Evolutionary conservation across 1,284 basidiomycete species (phyloP).

Genomic region (Trametes polyzona): DNA sequence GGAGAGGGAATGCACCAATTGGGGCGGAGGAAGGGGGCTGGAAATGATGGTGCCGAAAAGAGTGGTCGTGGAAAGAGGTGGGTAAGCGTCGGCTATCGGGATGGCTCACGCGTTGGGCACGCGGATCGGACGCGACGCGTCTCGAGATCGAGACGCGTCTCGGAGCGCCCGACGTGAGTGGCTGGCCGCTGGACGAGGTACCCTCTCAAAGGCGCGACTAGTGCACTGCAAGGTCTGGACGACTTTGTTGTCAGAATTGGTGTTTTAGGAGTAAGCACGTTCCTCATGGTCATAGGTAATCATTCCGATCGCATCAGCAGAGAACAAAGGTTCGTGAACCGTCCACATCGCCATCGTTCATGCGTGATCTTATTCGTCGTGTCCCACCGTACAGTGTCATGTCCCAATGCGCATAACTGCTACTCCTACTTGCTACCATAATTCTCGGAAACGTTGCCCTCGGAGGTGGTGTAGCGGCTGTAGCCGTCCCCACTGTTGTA

Average conservation of each 20-base stretch:
- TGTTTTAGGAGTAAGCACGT: too few species aligned
- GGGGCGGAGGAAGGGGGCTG: not conserved
- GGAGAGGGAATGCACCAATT: too few species aligned
- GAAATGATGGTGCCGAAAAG: not conserved
- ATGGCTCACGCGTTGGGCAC: not conserved
- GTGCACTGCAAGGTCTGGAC: too few species aligned
- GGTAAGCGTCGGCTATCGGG: conserved; percentile 7
- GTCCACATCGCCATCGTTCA: not conserved
- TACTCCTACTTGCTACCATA: conserved; percentile 5
- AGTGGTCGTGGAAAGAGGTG: not conserved
- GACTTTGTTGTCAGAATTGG: too few species aligned
- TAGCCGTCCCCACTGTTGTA: conserved; percentile 30
- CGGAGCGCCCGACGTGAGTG: not conserved
- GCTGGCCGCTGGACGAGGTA: too few species aligned
- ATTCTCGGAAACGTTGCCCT: conserved; percentile 19
- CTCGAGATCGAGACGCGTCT: not conserved
- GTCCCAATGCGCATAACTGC: not conserved
- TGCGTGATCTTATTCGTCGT: not conserved
- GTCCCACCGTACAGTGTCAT: not conserved
- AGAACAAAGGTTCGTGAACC: not conserved
- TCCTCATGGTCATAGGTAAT: not conserved
- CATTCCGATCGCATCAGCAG: too few species aligned
- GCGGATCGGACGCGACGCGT: conserved; percentile 1
- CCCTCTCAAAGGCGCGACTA: too few species aligned
- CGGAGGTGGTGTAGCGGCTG: conserved; percentile 24